A percentile compares a stretch with the other conserved stretches of the same genome.
Evolutionary conservation across 2,329 filamentous ascomycete species (phyloP).

Genomic region (Colletotrichum sp.): DNA sequence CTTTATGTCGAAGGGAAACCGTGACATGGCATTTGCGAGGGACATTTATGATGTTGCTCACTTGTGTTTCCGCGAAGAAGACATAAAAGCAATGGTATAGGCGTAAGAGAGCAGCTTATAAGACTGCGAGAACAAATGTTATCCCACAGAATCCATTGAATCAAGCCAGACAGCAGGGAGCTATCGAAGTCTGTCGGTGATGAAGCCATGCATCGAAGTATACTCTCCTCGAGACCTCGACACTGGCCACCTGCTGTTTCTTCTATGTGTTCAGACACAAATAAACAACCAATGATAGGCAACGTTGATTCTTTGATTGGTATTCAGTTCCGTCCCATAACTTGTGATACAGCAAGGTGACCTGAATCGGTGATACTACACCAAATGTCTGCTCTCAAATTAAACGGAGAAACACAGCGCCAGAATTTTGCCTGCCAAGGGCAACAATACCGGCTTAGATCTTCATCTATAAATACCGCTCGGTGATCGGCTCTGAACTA

Average conservation of each 20-base stretch:
- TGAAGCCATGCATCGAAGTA: background rate
- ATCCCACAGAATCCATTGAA: too few relatives aligned
- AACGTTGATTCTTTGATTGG: background rate
- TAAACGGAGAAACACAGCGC: too few relatives aligned
- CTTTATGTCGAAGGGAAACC: background rate
- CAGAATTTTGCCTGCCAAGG: too few relatives aligned
- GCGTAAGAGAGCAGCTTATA: background rate
- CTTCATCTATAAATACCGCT: too few relatives aligned
- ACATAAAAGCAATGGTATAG: background rate
- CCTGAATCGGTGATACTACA: too few relatives aligned
- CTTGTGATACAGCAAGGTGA: too few relatives aligned
- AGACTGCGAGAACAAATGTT: too few relatives aligned
- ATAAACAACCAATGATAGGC: background rate
- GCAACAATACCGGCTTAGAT: too few relatives aligned
- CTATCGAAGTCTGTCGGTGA: fast-evolving
- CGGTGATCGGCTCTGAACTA: too few relatives aligned
- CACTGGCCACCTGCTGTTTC: background rate
- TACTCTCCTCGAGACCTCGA: background rate
- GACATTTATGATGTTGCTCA: background rate
- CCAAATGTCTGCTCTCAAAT: too few relatives aligned
- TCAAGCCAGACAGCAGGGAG: background rate
- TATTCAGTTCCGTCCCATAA: too few relatives aligned
- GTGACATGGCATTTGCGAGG: background rate
- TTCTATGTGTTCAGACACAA: background rate
- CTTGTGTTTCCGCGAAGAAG: background rate